Evolutionary conservation across 768 basidiomycete species (phyloP), one percentile per base, ranked within the genome.

Genomic region (Auricularia cornea): DNA sequence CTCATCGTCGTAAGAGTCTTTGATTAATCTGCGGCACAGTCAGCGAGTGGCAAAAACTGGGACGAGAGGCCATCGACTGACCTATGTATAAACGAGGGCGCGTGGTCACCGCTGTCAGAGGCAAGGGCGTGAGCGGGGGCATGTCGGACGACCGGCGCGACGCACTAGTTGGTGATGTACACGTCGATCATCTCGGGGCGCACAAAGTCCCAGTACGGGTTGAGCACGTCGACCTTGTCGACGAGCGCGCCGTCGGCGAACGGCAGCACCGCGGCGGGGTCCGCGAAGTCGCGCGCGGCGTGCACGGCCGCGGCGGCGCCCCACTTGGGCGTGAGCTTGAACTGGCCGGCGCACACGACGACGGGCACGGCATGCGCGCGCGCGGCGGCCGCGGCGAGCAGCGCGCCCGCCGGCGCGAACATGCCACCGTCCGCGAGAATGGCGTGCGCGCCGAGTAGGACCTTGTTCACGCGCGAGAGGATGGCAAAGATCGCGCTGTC

Each of bases 131-230:
- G 28, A 10, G 20, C 35, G 63, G 48, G 54, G 2, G 11, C 35
- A 52, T 14, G 3, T 23, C n/a, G 61, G 11, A 54, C 35, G 44
- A 29, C 31, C n/a, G 48, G 48, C 48, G 38, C 20, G 11, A 75
- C 95, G 79, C 74, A 98, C 96, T 98, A 92, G 68, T 99, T 98
- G 14, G 94, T 98, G 69, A 99, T 91, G 74, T 92, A 96, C 14
- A 92, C 89, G 71, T 94, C 89, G 62, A 99, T 85, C 66, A 98
- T 76, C 71, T 98, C 94, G 26, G 94, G 94, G 60, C 86, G 82
- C 44, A 99, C 90, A 74, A 96, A 95, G 75, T 99, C 97, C 72
- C 90, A 98, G 72, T 91, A 93, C n/a, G 95, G 94, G 72, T 95
- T 96, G 54, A 95, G 78, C 10, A 96, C 93, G 68, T 97, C 93